phyloP scores from a whole-genome alignment of 305 asterid species.

The Fraxinus xanthoxyloides region DNA sequence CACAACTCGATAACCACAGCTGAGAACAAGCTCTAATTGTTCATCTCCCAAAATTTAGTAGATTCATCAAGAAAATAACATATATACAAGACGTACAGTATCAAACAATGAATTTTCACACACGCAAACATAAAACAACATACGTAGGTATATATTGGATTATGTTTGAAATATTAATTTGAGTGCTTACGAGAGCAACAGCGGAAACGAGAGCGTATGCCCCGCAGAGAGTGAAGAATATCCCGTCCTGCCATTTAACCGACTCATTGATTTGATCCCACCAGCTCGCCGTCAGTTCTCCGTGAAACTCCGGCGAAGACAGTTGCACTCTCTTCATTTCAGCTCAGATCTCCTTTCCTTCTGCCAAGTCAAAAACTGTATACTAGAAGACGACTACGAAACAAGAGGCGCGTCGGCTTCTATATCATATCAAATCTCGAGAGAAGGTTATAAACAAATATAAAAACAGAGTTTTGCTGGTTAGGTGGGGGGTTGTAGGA shows the following conservation, averaged over 20 bases:
- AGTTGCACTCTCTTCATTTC: constrained; percentile 56
- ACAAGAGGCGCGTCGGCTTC: background rate
- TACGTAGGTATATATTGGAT: background rate
- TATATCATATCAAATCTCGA: no score
- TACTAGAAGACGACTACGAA: background rate
- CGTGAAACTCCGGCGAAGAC: constrained; percentile 41
- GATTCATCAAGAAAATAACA: constrained; percentile 12
- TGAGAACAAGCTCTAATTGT: background rate
- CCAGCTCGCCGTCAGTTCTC: constrained; percentile 46
- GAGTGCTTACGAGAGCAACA: constrained; percentile 65
- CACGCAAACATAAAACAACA: background rate
- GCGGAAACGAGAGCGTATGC: constrained; percentile 73
- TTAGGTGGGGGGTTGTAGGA: no score
- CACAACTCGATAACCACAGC: constrained; percentile 14
- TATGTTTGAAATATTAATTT: background rate
- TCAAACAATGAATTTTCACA: background rate
- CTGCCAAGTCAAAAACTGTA: constrained; percentile 26
- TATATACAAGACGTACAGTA: constrained; percentile 3
- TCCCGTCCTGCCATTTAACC: constrained; percentile 81
- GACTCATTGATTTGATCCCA: constrained; percentile 91
- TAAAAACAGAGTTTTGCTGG: no score
- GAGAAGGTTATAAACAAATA: no score
- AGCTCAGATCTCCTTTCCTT: constrained; percentile 10
- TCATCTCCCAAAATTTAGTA: background rate
- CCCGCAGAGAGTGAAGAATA: constrained; percentile 77